Conservation (phyloP, 192 early-diverging fungal genomes). For the Coemansia sp. region DNA sequence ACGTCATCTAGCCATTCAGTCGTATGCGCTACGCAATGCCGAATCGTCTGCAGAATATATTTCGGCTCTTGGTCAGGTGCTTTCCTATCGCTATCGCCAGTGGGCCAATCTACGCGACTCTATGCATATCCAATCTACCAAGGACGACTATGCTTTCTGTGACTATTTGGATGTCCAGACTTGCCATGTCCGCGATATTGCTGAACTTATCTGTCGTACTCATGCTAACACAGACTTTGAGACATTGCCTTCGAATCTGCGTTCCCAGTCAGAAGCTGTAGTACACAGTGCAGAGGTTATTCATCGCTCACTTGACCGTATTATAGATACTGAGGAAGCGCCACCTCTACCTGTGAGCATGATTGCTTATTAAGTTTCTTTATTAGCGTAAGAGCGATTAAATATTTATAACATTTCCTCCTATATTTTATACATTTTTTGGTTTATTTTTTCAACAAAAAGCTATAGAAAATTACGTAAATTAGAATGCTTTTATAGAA, state of each 20-base stretch:
- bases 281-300: conserved; percentile 34
- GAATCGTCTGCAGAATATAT: conserved; percentile 69
- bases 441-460: too few relatives aligned
- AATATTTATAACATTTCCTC: too few relatives aligned
- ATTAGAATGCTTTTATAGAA: too few relatives aligned
- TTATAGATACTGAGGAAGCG: conserved; percentile 21
- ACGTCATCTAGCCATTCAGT: conserved; percentile 52
- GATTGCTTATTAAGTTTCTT: conserved; percentile 28
- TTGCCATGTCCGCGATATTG: conserved; percentile 56
- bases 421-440: too few relatives aligned
- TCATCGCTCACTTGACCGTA: conserved; percentile 34
- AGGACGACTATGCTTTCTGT: conserved; percentile 69
- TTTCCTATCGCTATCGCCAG: conserved; percentile 82
- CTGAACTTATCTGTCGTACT: conserved; percentile 59
- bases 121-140: conserved; percentile 71
- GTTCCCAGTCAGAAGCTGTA: conserved; percentile 14
- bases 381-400: not conserved
- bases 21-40: conserved; percentile 62
- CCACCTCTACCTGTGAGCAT: conserved; percentile 37
- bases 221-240: conserved; percentile 59
- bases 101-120: conserved; percentile 90
- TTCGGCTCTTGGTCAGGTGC: conserved; percentile 77
- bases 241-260: conserved; percentile 12
- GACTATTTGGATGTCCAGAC: conserved; percentile 63
- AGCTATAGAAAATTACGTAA: too few relatives aligned